Conservation (phyloP, 2,329 filamentous ascomycete genomes). For the Colletotrichum sp. region DNA sequence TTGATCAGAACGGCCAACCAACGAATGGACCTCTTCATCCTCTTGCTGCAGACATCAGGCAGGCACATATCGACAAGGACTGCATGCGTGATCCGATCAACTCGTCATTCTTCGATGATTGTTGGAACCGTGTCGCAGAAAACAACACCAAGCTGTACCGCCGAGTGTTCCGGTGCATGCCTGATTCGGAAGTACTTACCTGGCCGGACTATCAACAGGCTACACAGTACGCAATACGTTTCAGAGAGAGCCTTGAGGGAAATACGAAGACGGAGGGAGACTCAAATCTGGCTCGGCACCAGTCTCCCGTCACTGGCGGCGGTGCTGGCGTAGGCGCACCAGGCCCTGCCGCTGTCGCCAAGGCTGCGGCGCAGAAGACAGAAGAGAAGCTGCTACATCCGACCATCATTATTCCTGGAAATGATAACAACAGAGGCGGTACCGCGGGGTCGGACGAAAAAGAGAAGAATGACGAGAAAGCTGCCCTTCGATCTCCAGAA, state of each 20-base stretch:
- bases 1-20: slow-evolving; percentile 56
- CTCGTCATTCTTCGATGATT: slow-evolving; percentile 81
- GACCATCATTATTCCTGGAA: slow-evolving; percentile 32
- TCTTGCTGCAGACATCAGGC: slow-evolving; percentile 70
- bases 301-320: slow-evolving; percentile 32
- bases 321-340: slow-evolving; percentile 48
- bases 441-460: slow-evolving; percentile 26
- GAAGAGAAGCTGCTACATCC: slow-evolving; percentile 31
- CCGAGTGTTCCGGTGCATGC: slow-evolving; percentile 94
- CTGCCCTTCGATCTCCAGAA: slow-evolving; percentile 33
- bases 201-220: slow-evolving; percentile 95
- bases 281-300: slow-evolving; percentile 39
- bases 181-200: slow-evolving; percentile 89
- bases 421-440: slow-evolving; percentile 31
- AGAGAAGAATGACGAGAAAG: slow-evolving; percentile 15
- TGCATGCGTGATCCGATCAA: slow-evolving; percentile 94
- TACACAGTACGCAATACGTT: slow-evolving; percentile 75
- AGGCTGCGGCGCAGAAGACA: slow-evolving; percentile 38
- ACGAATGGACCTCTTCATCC: slow-evolving; percentile 51
- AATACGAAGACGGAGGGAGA: slow-evolving; percentile 59
- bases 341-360: slow-evolving; percentile 41
- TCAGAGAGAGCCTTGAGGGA: slow-evolving; percentile 69
- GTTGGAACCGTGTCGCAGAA: slow-evolving; percentile 84
- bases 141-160: slow-evolving; percentile 97
- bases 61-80: slow-evolving; percentile 79